Percentiles rank a stretch among this genome's conserved stretches.
Conservation (phyloP, 1,284 basidiomycete species). For the Psilocybe mexicana region DNA sequence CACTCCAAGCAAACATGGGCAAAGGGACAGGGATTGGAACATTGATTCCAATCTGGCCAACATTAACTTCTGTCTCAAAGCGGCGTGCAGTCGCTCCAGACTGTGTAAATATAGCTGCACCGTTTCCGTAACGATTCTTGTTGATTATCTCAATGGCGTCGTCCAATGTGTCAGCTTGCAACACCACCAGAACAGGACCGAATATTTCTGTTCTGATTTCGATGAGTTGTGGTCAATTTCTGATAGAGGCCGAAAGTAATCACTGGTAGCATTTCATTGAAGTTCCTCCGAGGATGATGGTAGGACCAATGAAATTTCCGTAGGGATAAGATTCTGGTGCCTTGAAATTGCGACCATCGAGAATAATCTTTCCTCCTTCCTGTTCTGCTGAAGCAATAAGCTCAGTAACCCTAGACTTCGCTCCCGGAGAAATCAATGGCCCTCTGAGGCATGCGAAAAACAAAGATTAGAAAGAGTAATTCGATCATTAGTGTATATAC, state of each 20-base stretch:
- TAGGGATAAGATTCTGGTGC: conserved; percentile 76
- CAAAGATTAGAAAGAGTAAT: conserved; percentile 1
- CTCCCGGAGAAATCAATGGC: conserved; percentile 89
- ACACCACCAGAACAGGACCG: conserved; percentile 84
- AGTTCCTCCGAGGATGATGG: conserved; percentile 82
- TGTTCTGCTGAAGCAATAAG: conserved; percentile 82
- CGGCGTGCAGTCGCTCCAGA: conserved; percentile 94
- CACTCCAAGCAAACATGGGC: conserved; percentile 91
- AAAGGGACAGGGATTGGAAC: conserved; percentile 89
- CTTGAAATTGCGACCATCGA: conserved; percentile 79
- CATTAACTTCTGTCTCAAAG: conserved; percentile 88
- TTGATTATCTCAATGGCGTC: conserved; percentile 93
- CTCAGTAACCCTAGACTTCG: conserved; percentile 77
- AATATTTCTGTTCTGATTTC: conserved; percentile 86
- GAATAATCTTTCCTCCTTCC: conserved; percentile 86
- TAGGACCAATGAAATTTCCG: conserved; percentile 96
- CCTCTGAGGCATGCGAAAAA: conserved; percentile 53
- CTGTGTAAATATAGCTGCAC: conserved; percentile 96
- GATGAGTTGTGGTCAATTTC: background rate
- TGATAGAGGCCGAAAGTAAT: conserved; percentile 9
- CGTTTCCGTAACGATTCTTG: conserved; percentile 89
- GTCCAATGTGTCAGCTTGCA: conserved; percentile 85
- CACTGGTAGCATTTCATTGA: conserved; percentile 90
- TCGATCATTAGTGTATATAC: too few relatives aligned
- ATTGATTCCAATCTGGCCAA: conserved; percentile 94